Evolutionary conservation across 1,284 basidiomycete species (phyloP).

Genomic region (Macrocybe sp.): DNA sequence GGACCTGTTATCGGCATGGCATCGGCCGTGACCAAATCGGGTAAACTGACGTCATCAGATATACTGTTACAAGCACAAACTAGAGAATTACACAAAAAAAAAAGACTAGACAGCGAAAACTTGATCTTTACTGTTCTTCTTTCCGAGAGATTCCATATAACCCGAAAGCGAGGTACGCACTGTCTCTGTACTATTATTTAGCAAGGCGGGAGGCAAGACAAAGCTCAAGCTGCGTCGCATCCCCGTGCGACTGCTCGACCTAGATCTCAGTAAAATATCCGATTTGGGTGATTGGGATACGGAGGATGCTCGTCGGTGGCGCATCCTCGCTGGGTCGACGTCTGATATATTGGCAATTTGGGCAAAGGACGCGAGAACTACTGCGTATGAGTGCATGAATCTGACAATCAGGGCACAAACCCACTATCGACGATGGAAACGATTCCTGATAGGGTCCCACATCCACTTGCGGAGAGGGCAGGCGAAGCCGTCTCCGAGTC

Average conservation of each 20-base stretch:
- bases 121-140: not conserved
- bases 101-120: no score
- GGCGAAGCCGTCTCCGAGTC: constrained; percentile 46
- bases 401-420: constrained; percentile 17
- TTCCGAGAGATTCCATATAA: constrained; percentile 14
- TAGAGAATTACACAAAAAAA: no score
- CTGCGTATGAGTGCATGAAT: not conserved
- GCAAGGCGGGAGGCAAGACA: constrained; percentile 12
- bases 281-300: constrained; percentile 37
- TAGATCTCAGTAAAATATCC: constrained; percentile 31
- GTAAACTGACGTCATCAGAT: not conserved
- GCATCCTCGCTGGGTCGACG: constrained; percentile 68
- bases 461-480: constrained; percentile 29
- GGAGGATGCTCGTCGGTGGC: constrained; percentile 69
- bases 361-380: constrained; percentile 72
- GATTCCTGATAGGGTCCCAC: constrained; percentile 60
- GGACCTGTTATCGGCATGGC: not conserved
- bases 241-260: constrained; percentile 54
- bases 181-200: constrained; percentile 8
- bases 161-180: constrained; percentile 19
- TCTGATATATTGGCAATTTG: constrained; percentile 62
- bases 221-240: constrained; percentile 35
- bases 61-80: no score
- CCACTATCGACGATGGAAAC: constrained; percentile 76
- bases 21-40: not conserved